Conservation (phyloP, 1,284 basidiomycete species). For the Ganoderma lucidum region DNA sequence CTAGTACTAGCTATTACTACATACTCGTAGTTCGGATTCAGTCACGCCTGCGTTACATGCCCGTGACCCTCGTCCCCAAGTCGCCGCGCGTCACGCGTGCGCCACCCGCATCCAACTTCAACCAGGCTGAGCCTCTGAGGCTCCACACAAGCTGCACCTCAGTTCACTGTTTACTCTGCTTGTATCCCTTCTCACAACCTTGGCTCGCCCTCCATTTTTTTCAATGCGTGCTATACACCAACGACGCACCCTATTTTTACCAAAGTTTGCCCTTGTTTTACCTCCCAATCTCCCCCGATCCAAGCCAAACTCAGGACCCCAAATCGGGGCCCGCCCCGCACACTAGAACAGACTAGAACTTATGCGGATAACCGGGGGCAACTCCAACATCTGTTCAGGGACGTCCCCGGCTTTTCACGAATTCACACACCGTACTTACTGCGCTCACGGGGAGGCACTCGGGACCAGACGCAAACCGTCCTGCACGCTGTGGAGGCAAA, state of each 20-base stretch:
- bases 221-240: background rate
- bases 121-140: background rate
- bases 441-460: background rate
- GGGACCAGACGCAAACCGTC: background rate
- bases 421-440: background rate
- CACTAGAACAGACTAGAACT: conserved; percentile 15
- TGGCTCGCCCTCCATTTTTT: background rate
- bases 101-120: background rate
- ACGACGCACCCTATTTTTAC: background rate
- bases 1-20: background rate
- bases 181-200: background rate
- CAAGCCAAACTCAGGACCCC: background rate
- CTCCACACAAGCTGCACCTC: background rate
- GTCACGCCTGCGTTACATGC: conserved; percentile 28
- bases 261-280: background rate
- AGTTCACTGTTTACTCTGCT: background rate
- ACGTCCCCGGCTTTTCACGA: background rate
- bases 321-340: conserved; percentile 3
- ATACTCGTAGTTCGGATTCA: conserved; percentile 23
- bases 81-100: background rate
- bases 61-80: conserved; percentile 18
- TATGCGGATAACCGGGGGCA: conserved; percentile 2
- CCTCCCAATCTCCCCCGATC: background rate
- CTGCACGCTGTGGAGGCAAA: too few relatives aligned
- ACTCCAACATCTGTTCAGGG: background rate